A percentile compares a stretch with the other conserved stretches of the same genome.
phyloP scores from a whole-genome alignment of 352 stramenopile genomes.

The Thalassiosira exigua region DNA sequence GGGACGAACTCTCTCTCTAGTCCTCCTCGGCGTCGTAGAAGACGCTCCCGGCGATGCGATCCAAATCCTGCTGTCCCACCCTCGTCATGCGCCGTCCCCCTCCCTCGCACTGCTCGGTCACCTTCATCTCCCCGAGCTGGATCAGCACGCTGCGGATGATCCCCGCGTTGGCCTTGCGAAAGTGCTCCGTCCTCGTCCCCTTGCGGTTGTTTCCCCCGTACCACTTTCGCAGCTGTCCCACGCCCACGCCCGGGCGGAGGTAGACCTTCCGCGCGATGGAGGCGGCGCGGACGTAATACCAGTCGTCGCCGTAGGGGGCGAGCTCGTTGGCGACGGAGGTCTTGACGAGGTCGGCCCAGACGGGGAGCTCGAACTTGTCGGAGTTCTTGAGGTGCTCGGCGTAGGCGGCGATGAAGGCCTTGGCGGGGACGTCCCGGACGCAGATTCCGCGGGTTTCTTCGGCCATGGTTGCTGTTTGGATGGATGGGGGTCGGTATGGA shows the following conservation, averaged over 20 bases:
- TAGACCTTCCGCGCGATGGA: conserved; percentile 99
- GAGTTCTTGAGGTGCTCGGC: conserved; percentile 99
- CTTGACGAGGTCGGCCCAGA: conserved; percentile 98
- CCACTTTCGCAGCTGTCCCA: conserved; percentile 97
- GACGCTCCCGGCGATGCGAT: conserved; percentile 97
- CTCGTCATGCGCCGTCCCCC: conserved; percentile 94
- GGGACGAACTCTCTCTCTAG: too few relatives aligned
- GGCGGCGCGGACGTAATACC: conserved; percentile 98
- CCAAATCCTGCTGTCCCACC: conserved; percentile 98
- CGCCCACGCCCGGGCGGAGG: conserved; percentile 94
- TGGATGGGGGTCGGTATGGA: background rate
- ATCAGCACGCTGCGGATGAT: conserved; percentile 98
- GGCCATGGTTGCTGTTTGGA: conserved; percentile 60
- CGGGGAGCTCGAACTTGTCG: conserved; percentile 97
- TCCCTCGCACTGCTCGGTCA: conserved; percentile 96
- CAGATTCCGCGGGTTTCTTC: conserved; percentile 91
- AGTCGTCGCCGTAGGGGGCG: conserved; percentile 96
- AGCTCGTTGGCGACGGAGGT: conserved; percentile 98
- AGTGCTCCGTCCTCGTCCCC: conserved; percentile 94
- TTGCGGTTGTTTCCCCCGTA: conserved; percentile 94
- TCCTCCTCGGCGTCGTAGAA: conserved; percentile 75
- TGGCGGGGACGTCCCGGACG: conserved; percentile 95
- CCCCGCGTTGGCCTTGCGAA: conserved; percentile 94
- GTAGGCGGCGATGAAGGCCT: conserved; percentile 98
- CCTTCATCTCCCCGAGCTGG: conserved; percentile 98